Evolutionary conservation across 176 grass and related monocot genomes (phyloP).

Genomic region (Eragrostis nindensis): DNA sequence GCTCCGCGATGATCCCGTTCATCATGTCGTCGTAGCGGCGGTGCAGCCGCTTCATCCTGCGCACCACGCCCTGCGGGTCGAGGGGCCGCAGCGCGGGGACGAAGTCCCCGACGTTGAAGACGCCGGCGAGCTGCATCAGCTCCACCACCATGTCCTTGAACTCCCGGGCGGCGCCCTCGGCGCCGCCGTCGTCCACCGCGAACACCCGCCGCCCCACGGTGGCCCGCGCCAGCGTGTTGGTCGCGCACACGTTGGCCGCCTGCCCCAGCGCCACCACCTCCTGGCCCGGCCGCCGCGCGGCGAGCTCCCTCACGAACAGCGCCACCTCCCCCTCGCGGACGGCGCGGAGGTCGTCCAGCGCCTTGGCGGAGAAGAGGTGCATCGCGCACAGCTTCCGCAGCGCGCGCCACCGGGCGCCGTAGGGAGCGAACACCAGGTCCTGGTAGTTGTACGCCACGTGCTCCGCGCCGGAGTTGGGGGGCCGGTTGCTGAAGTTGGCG

Average conservation of each 20-base stretch:
- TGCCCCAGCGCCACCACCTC: constrained; percentile 40
- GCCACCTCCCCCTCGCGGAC: constrained; percentile 53
- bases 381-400: constrained; percentile 66
- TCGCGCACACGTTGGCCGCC: constrained; percentile 62
- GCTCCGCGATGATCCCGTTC: constrained; percentile 55
- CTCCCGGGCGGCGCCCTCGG: constrained; percentile 52
- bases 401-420: constrained; percentile 70
- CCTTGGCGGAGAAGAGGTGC: constrained; percentile 66
- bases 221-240: constrained; percentile 61
- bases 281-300: no score
- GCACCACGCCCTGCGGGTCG: constrained; percentile 62
- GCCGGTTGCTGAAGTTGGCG: constrained; percentile 69
- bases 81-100: constrained; percentile 57
- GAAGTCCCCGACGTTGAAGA: constrained; percentile 71
- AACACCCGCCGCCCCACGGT: constrained; percentile 65
- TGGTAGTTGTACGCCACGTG: constrained; percentile 87
- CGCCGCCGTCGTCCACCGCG: constrained; percentile 15
- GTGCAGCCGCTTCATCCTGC: constrained; percentile 67
- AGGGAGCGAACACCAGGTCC: constrained; percentile 85
- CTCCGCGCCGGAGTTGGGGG: constrained; percentile 84
- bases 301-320: constrained; percentile 41
- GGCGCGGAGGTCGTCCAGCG: constrained; percentile 51
- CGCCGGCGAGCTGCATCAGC: constrained; percentile 62
- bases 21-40: constrained; percentile 67
- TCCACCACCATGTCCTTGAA: constrained; percentile 75